Evolutionary conservation across 805 yeast genomes (phyloP).

Genomic region (Ogataea minuta): DNA sequence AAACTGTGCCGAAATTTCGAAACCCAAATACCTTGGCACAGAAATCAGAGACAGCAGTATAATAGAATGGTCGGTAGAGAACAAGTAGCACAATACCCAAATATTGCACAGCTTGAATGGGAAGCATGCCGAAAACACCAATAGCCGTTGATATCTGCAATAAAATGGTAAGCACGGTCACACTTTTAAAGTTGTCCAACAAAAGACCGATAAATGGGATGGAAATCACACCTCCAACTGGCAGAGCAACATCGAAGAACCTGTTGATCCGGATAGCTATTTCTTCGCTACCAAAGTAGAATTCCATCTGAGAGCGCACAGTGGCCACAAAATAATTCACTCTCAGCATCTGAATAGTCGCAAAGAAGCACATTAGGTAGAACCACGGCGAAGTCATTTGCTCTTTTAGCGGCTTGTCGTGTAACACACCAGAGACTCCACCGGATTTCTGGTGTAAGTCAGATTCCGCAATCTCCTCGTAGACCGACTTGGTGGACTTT

Average conservation of each 20-base stretch:
- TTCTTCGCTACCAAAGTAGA: conserved; percentile 51
- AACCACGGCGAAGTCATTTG: conserved; percentile 70
- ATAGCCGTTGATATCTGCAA: conserved; percentile 54
- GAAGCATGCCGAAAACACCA: conserved; percentile 69
- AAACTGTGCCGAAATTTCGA: conserved; percentile 86
- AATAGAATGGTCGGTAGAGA: conserved; percentile 85
- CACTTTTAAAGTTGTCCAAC: conserved; percentile 69
- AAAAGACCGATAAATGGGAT: conserved; percentile 84
- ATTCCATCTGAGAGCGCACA: conserved; percentile 76
- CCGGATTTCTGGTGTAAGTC: conserved; percentile 53
- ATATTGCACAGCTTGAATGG: conserved; percentile 50
- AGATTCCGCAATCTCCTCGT: conserved; percentile 64
- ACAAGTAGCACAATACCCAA: conserved; percentile 72
- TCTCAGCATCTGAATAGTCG: conserved; percentile 86
- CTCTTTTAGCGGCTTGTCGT: conserved; percentile 44
- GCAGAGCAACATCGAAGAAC: conserved; percentile 82
- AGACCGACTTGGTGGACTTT: conserved; percentile 48
- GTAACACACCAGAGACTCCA: conserved; percentile 77
- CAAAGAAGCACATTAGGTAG: conserved; percentile 68
- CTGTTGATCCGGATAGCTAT: conserved; percentile 60
- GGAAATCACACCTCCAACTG: conserved; percentile 82
- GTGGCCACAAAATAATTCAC: conserved; percentile 94
- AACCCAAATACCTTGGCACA: conserved; percentile 93
- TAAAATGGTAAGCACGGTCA: conserved; percentile 54
- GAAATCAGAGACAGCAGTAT: conserved; percentile 89